A percentile compares a stretch with the other conserved stretches of the same genome.
phyloP scores from a whole-genome alignment of 2,329 filamentous ascomycete species.

The Shiraia sp. region DNA sequence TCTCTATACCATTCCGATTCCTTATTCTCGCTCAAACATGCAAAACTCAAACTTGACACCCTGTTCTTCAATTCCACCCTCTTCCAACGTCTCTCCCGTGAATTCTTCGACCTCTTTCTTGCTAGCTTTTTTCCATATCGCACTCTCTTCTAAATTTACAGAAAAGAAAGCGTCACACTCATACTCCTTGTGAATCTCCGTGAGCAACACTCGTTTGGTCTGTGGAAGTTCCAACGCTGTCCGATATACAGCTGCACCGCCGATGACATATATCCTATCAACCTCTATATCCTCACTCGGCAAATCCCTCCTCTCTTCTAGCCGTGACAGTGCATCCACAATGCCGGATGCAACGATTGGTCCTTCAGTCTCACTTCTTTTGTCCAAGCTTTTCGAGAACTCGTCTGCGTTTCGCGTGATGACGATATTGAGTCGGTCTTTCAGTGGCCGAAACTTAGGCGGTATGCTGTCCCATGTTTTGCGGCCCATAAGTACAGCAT shows the following conservation, averaged over 20 bases:
- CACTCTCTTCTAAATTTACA: slow-evolving; percentile 54
- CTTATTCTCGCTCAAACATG: slow-evolving; percentile 61
- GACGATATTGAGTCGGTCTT: slow-evolving; percentile 79
- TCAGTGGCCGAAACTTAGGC: slow-evolving; percentile 74
- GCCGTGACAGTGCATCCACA: slow-evolving; percentile 45
- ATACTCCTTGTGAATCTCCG: slow-evolving; percentile 69
- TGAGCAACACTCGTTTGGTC: slow-evolving; percentile 69
- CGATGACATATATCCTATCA: slow-evolving; percentile 75
- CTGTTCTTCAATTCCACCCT: slow-evolving; percentile 64
- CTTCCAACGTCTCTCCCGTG: slow-evolving; percentile 66
- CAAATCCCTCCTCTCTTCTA: background rate
- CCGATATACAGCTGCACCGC: slow-evolving; percentile 83
- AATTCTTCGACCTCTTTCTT: slow-evolving; percentile 63
- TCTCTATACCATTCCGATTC: background rate
- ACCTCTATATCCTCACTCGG: slow-evolving; percentile 5
- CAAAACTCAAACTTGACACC: slow-evolving; percentile 71
- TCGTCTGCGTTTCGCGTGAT: slow-evolving; percentile 60
- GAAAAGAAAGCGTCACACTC: slow-evolving; percentile 79
- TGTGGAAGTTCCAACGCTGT: slow-evolving; percentile 65
- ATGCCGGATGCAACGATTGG: slow-evolving; percentile 65
- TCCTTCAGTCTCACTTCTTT: slow-evolving; percentile 21
- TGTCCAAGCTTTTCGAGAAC: slow-evolving; percentile 15
- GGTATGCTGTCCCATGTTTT: slow-evolving; percentile 97
- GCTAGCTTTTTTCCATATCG: slow-evolving; percentile 59
- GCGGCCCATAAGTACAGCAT: slow-evolving; percentile 92